These are phyloP conservation scores for Flueggea neowawraea DNA, from an alignment of 441 rosid genomes.

Conservation along the genomic window DNA sequence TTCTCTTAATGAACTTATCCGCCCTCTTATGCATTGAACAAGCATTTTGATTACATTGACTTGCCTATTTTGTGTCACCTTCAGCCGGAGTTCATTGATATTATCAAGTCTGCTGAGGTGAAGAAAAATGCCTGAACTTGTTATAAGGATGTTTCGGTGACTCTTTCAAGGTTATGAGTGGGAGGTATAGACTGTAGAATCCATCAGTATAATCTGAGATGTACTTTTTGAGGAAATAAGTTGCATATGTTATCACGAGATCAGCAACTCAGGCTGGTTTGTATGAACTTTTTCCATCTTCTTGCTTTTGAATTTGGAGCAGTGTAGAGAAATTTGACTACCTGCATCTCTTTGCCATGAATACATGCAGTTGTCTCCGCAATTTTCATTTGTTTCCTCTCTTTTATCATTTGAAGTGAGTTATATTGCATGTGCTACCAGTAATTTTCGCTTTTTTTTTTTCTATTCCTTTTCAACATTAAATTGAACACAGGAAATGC, in stretches of 20 bases:
- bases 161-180: conserved; percentile 4
- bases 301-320: background rate
- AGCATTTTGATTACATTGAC: background rate
- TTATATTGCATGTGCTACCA: no score
- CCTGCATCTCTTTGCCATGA: background rate
- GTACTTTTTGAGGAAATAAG: conserved; percentile 18
- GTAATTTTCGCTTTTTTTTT: no score
- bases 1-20: background rate
- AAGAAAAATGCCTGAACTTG: conserved; percentile 36
- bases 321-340: background rate
- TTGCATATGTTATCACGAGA: conserved; percentile 5
- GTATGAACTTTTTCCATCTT: background rate
- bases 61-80: background rate
- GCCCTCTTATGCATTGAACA: no score
- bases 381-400: no score
- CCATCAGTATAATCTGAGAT: conserved; percentile 1
- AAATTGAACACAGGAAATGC: no score
- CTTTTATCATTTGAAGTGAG: no score
- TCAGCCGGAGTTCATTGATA: conserved; percentile 65
- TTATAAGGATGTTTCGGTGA: background rate
- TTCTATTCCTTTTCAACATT: no score
- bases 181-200: conserved; percentile 8
- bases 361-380: background rate
- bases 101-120: conserved; percentile 52
- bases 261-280: background rate